Conservation (phyloP, 2,329 filamentous ascomycete species). For the Beauveria pseudobassiana region DNA sequence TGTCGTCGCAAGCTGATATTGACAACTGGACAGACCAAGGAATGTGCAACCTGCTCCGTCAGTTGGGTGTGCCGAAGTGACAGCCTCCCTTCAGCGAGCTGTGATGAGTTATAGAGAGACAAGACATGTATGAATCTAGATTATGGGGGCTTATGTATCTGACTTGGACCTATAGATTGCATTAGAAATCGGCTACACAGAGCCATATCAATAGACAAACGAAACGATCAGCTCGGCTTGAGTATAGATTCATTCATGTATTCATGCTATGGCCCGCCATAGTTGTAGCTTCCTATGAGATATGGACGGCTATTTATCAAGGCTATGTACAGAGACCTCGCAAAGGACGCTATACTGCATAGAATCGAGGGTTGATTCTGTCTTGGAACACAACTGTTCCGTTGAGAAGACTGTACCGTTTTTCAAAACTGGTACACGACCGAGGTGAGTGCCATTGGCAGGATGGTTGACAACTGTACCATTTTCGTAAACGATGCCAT, state of each 20-base stretch:
- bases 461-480: conserved; percentile 21
- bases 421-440: conserved; percentile 16
- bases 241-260: background rate
- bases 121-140: background rate
- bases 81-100: background rate
- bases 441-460: conserved; percentile 15
- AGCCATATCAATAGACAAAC: too few species aligned
- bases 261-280: conserved; percentile 4
- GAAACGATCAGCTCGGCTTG: background rate
- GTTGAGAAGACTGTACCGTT: conserved; percentile 22
- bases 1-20: conserved; percentile 5
- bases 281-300: background rate
- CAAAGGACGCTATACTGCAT: background rate
- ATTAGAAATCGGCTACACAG: background rate
- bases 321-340: background rate
- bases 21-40: conserved; percentile 9
- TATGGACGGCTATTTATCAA: background rate
- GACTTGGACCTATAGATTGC: background rate
- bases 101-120: background rate
- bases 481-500: conserved; percentile 25
- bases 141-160: too few species aligned
- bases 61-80: conserved; percentile 5
- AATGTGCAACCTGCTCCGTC: background rate
- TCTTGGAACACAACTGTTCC: conserved; percentile 17
- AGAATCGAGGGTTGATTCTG: conserved; percentile 17